Base-by-base conservation (phyloP, 495 filamentous ascomycete species). In the Penicillium macrosclerotiorum region DNA sequence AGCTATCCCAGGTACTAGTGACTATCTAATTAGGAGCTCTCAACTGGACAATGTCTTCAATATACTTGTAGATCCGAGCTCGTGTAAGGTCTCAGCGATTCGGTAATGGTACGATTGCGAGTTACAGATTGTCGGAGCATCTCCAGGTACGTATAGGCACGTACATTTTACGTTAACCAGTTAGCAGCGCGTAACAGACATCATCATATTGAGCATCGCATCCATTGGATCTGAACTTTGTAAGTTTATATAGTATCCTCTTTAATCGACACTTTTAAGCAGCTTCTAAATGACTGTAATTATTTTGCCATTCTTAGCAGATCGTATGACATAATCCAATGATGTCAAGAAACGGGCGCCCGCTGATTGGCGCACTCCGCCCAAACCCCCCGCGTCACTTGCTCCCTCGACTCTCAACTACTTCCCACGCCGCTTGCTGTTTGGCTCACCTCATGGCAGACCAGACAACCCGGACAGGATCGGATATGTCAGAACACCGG, bases 401-500 rank as follows among this genome's bases (percentile, higher is more conserved):
- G 22, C 48, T 49, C 52, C 38, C 37, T 45, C 42, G 40, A 37
- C 41, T 40, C 37, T 55, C 48, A 50, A 45, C 42, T 37, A 12
- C 48, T 29, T 11, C 46, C 27, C 33, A 22, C 22, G 14, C 25
- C 23, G 24, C 26, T 27, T 30, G 14, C 24, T 54, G 24, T 45
- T 37, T 36, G 30, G 47, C 42, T 41, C 42, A 51, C 26, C 36
- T 47, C 38, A 32, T 38, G 42, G 18, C 33, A 36, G 33, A 34
- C 18, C 35, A 27, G 30, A 38, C 20, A 37, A 25, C 20, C 13
- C 27, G 9, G 27, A 49, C 8, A 22, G 30, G 13, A 41, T 52
- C 26, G n/a, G 25, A 26, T 42, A 75, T 75, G 71, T 53, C 69
- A 4, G 69, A 73, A 42, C 59, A 42, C 29, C 60, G 59, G 35